Evolutionary conservation across 2,329 filamentous ascomycete genomes (phyloP).

Genomic region (Berkeleyomyces basicola): DNA sequence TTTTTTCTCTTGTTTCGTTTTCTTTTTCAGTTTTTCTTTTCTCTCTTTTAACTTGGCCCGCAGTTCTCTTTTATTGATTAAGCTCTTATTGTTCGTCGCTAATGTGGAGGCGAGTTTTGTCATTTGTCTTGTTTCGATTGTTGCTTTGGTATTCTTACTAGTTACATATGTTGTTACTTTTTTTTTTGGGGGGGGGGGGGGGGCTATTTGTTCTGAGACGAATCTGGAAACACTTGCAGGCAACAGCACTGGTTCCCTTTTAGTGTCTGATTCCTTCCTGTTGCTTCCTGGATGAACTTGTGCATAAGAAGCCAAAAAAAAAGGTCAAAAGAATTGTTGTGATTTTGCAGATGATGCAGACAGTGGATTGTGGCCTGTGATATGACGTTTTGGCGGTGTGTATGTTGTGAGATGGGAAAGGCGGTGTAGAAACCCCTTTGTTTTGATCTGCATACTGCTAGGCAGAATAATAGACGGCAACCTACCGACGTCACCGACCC

Average conservation of each 20-base stretch:
- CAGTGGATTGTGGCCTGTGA: too few species aligned
- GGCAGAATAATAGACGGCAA: too few species aligned
- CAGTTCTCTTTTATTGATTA: constrained; percentile 7
- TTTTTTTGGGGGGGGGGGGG: background rate
- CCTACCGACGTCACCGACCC: too few species aligned
- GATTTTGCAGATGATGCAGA: background rate
- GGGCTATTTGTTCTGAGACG: background rate
- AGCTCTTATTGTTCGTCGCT: background rate
- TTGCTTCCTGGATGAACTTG: background rate
- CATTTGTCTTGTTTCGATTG: background rate
- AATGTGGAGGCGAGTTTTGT: constrained; percentile 1
- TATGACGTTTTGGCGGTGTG: too few species aligned
- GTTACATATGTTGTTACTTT: background rate
- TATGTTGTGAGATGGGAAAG: too few species aligned
- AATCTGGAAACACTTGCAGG: background rate
- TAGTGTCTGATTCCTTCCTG: background rate
- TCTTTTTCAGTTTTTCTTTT: background rate
- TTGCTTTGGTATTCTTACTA: background rate
- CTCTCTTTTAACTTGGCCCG: background rate
- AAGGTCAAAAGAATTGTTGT: background rate
- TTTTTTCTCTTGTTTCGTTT: constrained; percentile 6
- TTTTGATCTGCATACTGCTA: too few species aligned
- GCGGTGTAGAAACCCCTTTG: too few species aligned
- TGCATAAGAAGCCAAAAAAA: background rate
- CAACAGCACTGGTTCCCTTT: background rate